Conservation (phyloP, 768 basidiomycete genomes). For the Macrolepiota fuliginosa region DNA sequence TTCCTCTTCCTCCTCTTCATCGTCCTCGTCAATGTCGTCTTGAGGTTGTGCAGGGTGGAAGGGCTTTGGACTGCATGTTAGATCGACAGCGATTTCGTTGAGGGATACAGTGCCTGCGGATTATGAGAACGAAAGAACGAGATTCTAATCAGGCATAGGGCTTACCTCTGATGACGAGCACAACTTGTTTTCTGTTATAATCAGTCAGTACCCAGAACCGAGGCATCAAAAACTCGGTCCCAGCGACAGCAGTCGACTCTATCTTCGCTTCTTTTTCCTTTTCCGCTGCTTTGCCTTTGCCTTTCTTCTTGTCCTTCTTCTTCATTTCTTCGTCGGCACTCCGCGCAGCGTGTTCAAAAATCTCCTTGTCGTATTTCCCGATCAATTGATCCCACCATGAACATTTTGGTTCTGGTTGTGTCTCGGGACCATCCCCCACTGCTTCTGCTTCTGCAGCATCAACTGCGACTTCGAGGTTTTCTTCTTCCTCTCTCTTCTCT, state of each 20-base stretch:
- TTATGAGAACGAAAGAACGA: neutral
- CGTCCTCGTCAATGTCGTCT: conserved; percentile 14
- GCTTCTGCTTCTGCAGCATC: conserved; percentile 72
- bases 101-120: conserved; percentile 71
- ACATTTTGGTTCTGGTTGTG: conserved; percentile 39
- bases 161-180: conserved; percentile 68
- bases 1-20: conserved; percentile 16
- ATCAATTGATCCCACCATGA: conserved; percentile 85
- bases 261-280: conserved; percentile 38
- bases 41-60: conserved; percentile 54
- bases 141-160: conserved; percentile 9
- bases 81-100: conserved; percentile 83
- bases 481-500: conserved; percentile 56
- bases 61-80: conserved; percentile 74
- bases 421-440: conserved; percentile 42
- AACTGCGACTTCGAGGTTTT: conserved; percentile 60
- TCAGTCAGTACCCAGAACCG: conserved; percentile 87
- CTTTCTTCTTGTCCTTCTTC: conserved; percentile 11
- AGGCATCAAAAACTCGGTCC: conserved; percentile 71
- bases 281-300: conserved; percentile 21
- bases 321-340: conserved; percentile 18
- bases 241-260: conserved; percentile 58
- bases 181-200: conserved; percentile 68
- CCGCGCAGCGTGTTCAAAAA: conserved; percentile 65
- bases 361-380: conserved; percentile 80